Percentiles rank a stretch among this genome's conserved stretches.
Conservation (phyloP, 2,329 filamentous ascomycete species). For the Aschersonia sp. region DNA sequence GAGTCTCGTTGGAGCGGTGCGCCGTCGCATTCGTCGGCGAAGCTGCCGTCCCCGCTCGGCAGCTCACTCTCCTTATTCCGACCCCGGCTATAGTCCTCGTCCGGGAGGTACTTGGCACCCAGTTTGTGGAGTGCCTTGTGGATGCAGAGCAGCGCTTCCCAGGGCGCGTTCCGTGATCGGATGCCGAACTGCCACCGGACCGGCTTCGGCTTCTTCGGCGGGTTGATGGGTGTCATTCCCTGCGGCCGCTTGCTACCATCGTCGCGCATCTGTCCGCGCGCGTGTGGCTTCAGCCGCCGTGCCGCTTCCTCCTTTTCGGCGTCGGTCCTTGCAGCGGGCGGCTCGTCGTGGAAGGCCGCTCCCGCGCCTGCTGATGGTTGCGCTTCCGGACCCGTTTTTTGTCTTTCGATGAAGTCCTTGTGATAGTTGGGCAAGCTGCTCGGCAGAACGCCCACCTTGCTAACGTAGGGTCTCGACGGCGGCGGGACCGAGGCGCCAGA, state of each 20-base stretch:
- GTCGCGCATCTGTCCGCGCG: conserved; percentile 55
- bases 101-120: conserved; percentile 73
- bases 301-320: conserved; percentile 73
- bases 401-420: conserved; percentile 72
- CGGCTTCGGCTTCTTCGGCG: conserved; percentile 58
- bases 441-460: conserved; percentile 81
- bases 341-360: conserved; percentile 31
- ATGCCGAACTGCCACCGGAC: conserved; percentile 98
- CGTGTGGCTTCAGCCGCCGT: conserved; percentile 73
- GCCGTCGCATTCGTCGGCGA: conserved; percentile 22
- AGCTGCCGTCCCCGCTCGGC: conserved; percentile 23
- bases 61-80: conserved; percentile 25
- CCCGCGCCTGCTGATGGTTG: conserved; percentile 24
- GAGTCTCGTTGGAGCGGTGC: conserved; percentile 18
- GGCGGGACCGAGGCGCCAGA: conserved; percentile 35
- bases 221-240: conserved; percentile 46
- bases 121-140: conserved; percentile 83
- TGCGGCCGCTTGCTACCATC: conserved; percentile 44
- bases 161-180: conserved; percentile 80
- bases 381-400: conserved; percentile 36
- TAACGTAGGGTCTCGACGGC: conserved; percentile 46
- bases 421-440: conserved; percentile 86
- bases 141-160: conserved; percentile 87
- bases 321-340: conserved; percentile 37
- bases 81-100: conserved; percentile 40